Evolutionary conservation across 768 basidiomycete species (phyloP), one percentile per base, ranked within the genome.

Genomic region (Chiua virens): DNA sequence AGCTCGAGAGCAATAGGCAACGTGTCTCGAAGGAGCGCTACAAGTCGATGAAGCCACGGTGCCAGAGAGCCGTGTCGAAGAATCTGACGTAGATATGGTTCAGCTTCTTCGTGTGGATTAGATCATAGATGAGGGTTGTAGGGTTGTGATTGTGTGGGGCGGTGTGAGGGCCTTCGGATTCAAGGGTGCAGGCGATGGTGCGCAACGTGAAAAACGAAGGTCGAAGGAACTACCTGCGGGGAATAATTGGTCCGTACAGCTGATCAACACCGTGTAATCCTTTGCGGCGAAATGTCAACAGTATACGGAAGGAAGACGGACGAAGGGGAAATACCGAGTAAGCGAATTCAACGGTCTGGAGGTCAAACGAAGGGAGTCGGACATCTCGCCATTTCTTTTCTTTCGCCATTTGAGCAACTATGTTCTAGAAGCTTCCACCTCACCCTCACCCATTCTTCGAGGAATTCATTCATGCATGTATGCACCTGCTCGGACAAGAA

Each of bases 381-480:
- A 96, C 82, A 60, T 88, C 91, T 20, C 71, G 70, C 85, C 88
- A 93, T 25, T 75, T 75, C 52, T 79, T 81, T 53, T 79, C 76
- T 57, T 86, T 84, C 15, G 88, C 80, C 84, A 95, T 88, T 65
- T 89, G 85, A 6, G 86, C 89, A 36, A 95, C 93, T 92, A 50
- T 4, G 43, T 17, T 22, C 27, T 15, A 23, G 42, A 18, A 25
- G 1, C 22, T 14, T 25, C 3, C 39, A 36, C n/a, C 75, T 50
- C 63, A 90, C 89, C 40, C 88, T 77, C 36, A 90, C 89, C 92
- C 93, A 96, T 68, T 94, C 92, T 62, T 93, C 89, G 57, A 91
- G 71, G 65, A 97, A 94, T 59, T 92, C 87, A 52, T 89, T 87
- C 18, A 97, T 89, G 60, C 92, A 95, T 8, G 84, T 85, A 57